Conservation (phyloP, 208 protist genomes). For the Leishmania tarentolae region DNA sequence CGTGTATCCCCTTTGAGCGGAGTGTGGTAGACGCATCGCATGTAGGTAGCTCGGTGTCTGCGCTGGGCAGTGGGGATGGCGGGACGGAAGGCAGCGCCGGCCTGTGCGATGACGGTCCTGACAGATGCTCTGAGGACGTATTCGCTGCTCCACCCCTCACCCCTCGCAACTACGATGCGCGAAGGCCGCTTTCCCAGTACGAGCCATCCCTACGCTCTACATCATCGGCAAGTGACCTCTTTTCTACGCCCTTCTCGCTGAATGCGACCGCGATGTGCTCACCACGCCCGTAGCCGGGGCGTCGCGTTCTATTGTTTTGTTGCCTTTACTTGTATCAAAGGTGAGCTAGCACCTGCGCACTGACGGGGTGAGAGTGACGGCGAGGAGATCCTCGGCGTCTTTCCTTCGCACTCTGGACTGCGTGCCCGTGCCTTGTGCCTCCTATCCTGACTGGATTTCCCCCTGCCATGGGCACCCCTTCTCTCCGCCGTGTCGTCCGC, state of each 20-base stretch:
- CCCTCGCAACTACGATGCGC: constrained; percentile 30
- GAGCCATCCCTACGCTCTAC: constrained; percentile 16
- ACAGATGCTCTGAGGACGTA: background rate
- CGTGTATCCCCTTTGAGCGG: constrained; percentile 1
- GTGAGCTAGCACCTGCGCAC: background rate
- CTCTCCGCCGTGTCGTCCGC: background rate
- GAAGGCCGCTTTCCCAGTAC: constrained; percentile 11
- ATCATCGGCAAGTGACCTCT: constrained; percentile 27
- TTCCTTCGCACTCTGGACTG: background rate
- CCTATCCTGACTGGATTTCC: background rate
- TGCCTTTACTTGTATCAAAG: background rate
- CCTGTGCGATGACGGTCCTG: background rate
- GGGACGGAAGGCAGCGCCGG: constrained; percentile 17
- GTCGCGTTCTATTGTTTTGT: background rate
- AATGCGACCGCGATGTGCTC: constrained; percentile 2
- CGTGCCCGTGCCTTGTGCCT: background rate
- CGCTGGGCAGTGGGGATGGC: constrained; percentile 1
- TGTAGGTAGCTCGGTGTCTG: constrained; percentile 14
- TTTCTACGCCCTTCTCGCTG: constrained; percentile 14
- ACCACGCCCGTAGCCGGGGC: constrained; percentile 9
- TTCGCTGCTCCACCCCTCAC: constrained; percentile 17
- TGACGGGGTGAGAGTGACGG: background rate
- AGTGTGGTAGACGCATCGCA: constrained; percentile 22
- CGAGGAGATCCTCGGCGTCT: background rate
- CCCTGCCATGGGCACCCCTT: background rate